Base-by-base conservation (phyloP, 176 grass and related monocot species). In the Bromus sterilis region DNA sequence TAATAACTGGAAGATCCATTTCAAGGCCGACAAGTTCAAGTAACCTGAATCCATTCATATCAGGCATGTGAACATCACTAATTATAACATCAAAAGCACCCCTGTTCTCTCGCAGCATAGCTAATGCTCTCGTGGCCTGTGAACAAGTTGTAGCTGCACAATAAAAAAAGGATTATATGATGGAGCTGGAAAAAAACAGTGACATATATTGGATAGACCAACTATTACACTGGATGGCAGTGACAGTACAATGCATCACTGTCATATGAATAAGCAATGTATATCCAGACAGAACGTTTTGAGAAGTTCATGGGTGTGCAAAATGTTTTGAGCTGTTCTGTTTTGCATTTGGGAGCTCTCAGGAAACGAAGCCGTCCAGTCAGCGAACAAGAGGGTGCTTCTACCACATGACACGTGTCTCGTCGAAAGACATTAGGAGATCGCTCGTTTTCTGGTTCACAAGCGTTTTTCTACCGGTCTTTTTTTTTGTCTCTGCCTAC, bases 21-120 rank as follows among this genome's bases (percentile, higher is more conserved):
- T 99, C 97, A 76, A 99, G 91, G 23, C 97, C 97, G 55, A 99
- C 91, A 77, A 87, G 91, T 88, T 99, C 97, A 86, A 99, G 97
- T 78, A 99, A 85, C 66, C 86, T 93, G 75, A 99, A 96, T 28
- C 97, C 97, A 76, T 99, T 85, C 89, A 96, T 99, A 84, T 99
- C 97, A 29, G 97, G 97, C 97, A 99, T 99, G 74, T 99, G 96
- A 65, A 99, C 96, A 80, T 99, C 96, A 30, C 96, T 99, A 82
- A 99, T 84, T 77, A 99, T 92, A 77, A 99, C 89, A 84, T 99
- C 93, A 90, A 91, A 99, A 74, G 84, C 82, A 80, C 91, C 85
- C 73, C 84, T 93, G 82, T 87, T 95, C 80, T 99, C 97, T 41
- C 97, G 89, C 41, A 99, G 83, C 83, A 99, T 92, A 83, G 85